phyloP scores from a whole-genome alignment of 1,284 basidiomycete species.

The Cutaneotrichosporon mucoides region DNA sequence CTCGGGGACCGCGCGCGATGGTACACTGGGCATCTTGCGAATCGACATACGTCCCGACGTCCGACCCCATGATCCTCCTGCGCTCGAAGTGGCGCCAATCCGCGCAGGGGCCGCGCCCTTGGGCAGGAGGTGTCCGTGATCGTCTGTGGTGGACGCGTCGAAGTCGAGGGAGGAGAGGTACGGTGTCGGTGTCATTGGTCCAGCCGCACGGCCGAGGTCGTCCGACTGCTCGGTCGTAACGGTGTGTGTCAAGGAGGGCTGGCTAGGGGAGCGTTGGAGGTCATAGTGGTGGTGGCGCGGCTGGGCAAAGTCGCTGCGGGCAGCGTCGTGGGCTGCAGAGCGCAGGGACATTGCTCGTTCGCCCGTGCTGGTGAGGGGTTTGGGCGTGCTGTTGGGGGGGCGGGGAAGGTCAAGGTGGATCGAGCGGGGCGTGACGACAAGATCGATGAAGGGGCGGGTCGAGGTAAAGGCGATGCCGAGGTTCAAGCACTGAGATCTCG shows the following conservation, averaged over 20 bases:
- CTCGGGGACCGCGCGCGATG: background rate
- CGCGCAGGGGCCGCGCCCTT: constrained; percentile 1
- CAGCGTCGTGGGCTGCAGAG: background rate
- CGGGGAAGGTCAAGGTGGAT: no score
- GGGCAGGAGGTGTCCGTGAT: background rate
- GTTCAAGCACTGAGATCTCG: no score
- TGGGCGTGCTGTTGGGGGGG: background rate
- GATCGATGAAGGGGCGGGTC: no score
- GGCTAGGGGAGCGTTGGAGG: constrained; percentile 1
- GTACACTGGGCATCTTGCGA: background rate
- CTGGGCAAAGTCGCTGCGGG: background rate
- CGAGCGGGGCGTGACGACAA: no score
- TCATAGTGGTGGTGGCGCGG: background rate
- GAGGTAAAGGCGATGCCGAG: no score
- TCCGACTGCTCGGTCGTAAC: constrained; percentile 12
- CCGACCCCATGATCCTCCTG: background rate
- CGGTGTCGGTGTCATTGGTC: constrained; percentile 1
- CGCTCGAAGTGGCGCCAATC: background rate
- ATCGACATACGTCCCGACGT: background rate
- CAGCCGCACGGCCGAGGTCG: background rate
- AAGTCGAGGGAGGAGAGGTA: background rate
- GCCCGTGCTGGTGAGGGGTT: background rate
- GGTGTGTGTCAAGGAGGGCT: constrained; percentile 7
- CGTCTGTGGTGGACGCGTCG: background rate
- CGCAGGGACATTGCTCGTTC: background rate